Conservation (phyloP, 2,329 filamentous ascomycete genomes). For the Colletotrichum aenigma region DNA sequence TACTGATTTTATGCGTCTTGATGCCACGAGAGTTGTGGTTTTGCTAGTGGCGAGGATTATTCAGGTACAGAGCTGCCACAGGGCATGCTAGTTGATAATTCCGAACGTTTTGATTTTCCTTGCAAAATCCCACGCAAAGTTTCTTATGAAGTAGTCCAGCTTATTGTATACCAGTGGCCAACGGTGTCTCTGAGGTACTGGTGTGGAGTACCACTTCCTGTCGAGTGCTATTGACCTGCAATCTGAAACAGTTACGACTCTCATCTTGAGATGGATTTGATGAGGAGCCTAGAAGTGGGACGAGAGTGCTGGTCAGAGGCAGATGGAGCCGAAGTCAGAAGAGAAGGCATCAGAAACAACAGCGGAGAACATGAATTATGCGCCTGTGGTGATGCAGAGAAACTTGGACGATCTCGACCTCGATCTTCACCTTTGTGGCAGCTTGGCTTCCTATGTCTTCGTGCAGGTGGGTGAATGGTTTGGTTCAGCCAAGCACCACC, state of each 20-base stretch:
- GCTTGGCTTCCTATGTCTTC: neutral
- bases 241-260: neutral
- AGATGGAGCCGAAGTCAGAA: neutral
- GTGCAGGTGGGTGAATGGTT: neutral
- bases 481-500: neutral
- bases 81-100: neutral
- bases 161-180: neutral
- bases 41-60: neutral
- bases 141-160: neutral
- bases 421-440: neutral
- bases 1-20: neutral
- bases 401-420: neutral
- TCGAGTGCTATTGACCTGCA: neutral
- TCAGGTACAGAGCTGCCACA: neutral
- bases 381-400: neutral
- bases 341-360: neutral
- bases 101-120: neutral
- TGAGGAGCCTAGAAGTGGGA: neutral
- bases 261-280: neutral
- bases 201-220: neutral
- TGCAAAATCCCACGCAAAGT: neutral
- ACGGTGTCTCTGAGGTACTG: neutral
- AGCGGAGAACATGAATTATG: neutral
- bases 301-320: neutral
- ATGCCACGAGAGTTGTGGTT: neutral